phyloP scores from a whole-genome alignment of 1,139 yeast genomes.

The Blastobotrys serpentis region DNA sequence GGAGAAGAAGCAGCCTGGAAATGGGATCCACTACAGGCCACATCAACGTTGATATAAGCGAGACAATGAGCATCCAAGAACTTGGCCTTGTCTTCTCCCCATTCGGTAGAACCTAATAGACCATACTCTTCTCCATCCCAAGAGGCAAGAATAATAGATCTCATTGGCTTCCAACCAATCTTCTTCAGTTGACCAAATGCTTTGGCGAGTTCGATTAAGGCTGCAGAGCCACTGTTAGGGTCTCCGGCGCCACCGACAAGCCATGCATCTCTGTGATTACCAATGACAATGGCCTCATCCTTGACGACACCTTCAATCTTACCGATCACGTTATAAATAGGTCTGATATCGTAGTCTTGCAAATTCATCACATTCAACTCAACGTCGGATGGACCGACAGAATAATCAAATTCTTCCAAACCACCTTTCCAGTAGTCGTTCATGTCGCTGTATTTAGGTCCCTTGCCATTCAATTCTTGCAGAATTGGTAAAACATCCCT shows the following conservation, averaged over 20 bases:
- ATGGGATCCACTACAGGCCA: conserved; percentile 53
- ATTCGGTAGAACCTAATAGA: conserved; percentile 65
- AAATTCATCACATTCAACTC: conserved; percentile 51
- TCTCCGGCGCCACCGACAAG: conserved; percentile 71
- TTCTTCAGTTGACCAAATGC: conserved; percentile 50
- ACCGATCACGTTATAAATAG: conserved; percentile 61
- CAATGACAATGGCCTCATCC: conserved; percentile 56
- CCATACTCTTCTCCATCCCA: conserved; percentile 81
- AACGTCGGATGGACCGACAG: conserved; percentile 61
- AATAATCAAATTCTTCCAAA: conserved; percentile 49
- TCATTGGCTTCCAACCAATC: conserved; percentile 61
- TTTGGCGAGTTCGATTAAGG: conserved; percentile 56
- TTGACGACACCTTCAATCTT: conserved; percentile 51
- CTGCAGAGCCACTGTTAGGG: conserved; percentile 67
- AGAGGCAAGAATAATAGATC: conserved; percentile 59
- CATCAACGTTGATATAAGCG: conserved; percentile 65
- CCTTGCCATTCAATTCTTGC: conserved; percentile 53
- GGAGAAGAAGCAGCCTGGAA: conserved; percentile 54
- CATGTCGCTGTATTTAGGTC: conserved; percentile 40
- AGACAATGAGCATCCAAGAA: conserved; percentile 48
- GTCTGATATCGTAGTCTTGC: conserved; percentile 58
- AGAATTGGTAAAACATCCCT: conserved; percentile 58
- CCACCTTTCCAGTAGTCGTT: conserved; percentile 51
- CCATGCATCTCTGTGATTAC: conserved; percentile 76
- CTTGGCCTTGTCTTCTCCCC: conserved; percentile 54